A percentile compares a stretch with the other conserved stretches of the same genome.
Conservation (phyloP, 345 rosid genomes). For the Citrus hindsii region DNA sequence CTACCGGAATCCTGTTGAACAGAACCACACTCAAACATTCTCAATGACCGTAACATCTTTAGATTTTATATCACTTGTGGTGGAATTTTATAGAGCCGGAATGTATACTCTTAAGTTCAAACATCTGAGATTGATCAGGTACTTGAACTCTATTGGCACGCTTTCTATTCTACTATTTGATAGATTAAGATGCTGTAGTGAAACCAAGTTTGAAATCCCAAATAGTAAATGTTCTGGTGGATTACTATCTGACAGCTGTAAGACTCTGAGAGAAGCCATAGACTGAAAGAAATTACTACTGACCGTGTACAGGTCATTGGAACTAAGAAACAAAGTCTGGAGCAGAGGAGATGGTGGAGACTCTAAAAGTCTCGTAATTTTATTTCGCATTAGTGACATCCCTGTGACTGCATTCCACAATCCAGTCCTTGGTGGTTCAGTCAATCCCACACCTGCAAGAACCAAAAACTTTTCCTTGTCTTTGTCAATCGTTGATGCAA, state of each 20-base stretch:
- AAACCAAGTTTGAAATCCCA: too few species aligned
- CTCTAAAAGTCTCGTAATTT: slow-evolving; percentile 13
- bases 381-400: slow-evolving; percentile 24
- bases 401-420: slow-evolving; percentile 17
- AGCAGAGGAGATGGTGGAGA: slow-evolving; percentile 18
- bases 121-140: too few species aligned
- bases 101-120: too few species aligned
- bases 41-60: neutral
- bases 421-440: slow-evolving; percentile 10
- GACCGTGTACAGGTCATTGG: neutral
- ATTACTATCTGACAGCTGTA: too few species aligned
- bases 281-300: too few species aligned
- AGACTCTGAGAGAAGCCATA: too few species aligned
- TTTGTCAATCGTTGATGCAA: slow-evolving; percentile 9
- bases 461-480: slow-evolving; percentile 13
- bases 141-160: too few species aligned
- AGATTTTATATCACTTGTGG: neutral
- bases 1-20: neutral
- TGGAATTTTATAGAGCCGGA: neutral
- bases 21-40: neutral
- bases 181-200: too few species aligned
- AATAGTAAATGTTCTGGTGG: too few species aligned
- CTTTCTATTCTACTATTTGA: too few species aligned
- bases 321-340: slow-evolving; percentile 18
- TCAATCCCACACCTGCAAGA: slow-evolving; percentile 4